Evolutionary conservation across 805 yeast species (phyloP), one percentile per base, ranked within the genome.

Genomic region (Yamadazyma sp.): DNA sequence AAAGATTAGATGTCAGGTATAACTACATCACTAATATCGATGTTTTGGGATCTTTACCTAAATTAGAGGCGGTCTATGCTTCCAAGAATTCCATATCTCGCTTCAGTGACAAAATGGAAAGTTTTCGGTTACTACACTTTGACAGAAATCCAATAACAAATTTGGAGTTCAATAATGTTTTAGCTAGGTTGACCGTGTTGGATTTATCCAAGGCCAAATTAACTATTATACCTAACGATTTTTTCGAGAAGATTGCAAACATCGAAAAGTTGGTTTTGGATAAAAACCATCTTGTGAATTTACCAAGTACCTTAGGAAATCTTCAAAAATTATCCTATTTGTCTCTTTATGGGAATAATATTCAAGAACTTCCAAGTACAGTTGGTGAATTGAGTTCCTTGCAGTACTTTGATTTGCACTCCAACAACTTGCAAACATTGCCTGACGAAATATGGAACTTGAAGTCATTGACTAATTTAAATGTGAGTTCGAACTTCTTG

Each of bases 111-210:
- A 64, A 73, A 32, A 74, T 86, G 51, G 75, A 76, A 21, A 75
- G 75, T 35, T 64, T 90, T 49, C 75, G 84, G 52, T 73, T 82
- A 11, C 67, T 90, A 27, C 84, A 82, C 52, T 67, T 89, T 32
- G 89, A 84, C 54, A 77, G 84, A 54, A 90, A 89, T 56, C 97
- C 96, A 4, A 77, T 89, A 38, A 88, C 96, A 0, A 72, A 76
- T 40, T 71, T 86, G 45, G 67, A 67, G 19, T 74, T 80, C 44
- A 64, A 62, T 24, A 77, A 75, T 22, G 57, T 71, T 15, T 75
- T 86, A 57, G 67, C 71, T 8, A 72, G 77, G 44, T 67, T 89
- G 56, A 81, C 88, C 2, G 77, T 80, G 12, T 68, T 93, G 33
- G 88, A 88, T 44, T 64, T 93, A 37, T 78, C 85, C 7, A 84